Conservation (phyloP, 441 rosid genomes). For the Omphalea diandra region DNA sequence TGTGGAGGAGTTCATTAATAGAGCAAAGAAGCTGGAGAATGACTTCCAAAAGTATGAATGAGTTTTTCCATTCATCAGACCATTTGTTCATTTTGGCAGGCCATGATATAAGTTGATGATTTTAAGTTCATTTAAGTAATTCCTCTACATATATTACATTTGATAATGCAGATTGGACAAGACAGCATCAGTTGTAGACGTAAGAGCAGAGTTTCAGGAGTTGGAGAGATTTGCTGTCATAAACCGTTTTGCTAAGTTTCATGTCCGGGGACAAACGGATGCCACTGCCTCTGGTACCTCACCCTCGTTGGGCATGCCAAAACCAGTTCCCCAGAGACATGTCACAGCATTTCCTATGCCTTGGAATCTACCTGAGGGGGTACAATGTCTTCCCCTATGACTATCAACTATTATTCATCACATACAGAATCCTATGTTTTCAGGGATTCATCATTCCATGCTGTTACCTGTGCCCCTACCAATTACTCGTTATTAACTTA, state of each 20-base stretch:
- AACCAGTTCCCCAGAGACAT: slow-evolving; percentile 58
- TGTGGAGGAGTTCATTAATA: slow-evolving; percentile 46
- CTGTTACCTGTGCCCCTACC: slow-evolving; percentile 12
- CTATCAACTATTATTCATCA: slow-evolving; percentile 15
- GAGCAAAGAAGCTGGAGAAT: slow-evolving; percentile 58
- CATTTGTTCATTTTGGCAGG: neutral
- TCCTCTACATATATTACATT: neutral
- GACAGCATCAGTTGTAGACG: slow-evolving; percentile 52
- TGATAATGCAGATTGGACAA: slow-evolving; percentile 64
- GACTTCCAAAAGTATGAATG: slow-evolving; percentile 48
- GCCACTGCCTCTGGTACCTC: slow-evolving; percentile 24
- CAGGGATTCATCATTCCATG: slow-evolving; percentile 29
- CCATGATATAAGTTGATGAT: neutral
- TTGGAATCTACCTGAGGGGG: slow-evolving; percentile 69
- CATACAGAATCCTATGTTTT: slow-evolving; percentile 24
- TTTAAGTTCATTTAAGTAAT: neutral
- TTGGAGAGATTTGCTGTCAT: slow-evolving; percentile 74
- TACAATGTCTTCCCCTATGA: slow-evolving; percentile 84
- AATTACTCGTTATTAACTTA: slow-evolving; percentile 14
- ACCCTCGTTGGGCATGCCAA: slow-evolving; percentile 24
- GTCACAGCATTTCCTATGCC: slow-evolving; percentile 72
- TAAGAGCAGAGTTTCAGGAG: slow-evolving; percentile 73
- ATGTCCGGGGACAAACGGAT: slow-evolving; percentile 47
- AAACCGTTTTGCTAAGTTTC: slow-evolving; percentile 88
- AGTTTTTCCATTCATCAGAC: neutral